Conservation (phyloP, 2,329 filamentous ascomycete species). For the Neonectria ditissima region DNA sequence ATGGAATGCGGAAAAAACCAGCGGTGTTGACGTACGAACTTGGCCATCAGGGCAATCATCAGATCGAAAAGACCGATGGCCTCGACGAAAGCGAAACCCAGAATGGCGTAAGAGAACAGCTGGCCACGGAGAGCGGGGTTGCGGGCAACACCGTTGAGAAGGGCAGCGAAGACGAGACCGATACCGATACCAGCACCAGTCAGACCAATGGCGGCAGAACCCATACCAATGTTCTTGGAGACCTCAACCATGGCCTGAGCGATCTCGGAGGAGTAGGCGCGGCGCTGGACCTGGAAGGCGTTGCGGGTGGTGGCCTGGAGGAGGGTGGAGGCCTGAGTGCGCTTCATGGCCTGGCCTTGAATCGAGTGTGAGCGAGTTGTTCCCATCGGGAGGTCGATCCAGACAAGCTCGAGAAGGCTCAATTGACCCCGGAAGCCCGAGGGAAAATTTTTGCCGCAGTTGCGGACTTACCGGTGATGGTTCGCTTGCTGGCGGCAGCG, state of each 20-base stretch:
- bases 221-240: constrained; percentile 92
- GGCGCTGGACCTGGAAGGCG: constrained; percentile 74
- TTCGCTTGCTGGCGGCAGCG: constrained; percentile 77
- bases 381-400: constrained; percentile 48
- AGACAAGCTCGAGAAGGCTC: constrained; percentile 40
- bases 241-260: constrained; percentile 89
- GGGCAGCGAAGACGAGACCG: constrained; percentile 91
- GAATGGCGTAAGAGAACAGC: constrained; percentile 96
- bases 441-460: constrained; percentile 50
- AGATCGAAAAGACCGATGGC: constrained; percentile 90
- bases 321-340: constrained; percentile 75
- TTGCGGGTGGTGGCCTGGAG: constrained; percentile 74
- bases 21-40: constrained; percentile 73
- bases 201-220: constrained; percentile 90
- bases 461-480: constrained; percentile 75
- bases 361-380: constrained; percentile 49
- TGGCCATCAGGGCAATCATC: constrained; percentile 95
- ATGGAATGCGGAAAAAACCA: neutral
- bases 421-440: constrained; percentile 43
- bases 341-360: constrained; percentile 77
- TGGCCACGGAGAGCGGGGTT: constrained; percentile 95
- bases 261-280: constrained; percentile 89
- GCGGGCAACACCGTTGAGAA: constrained; percentile 89
- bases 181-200: constrained; percentile 95
- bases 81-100: constrained; percentile 95